Conservation (phyloP, 768 basidiomycete species). For the Neoboletus subvelutipes region DNA sequence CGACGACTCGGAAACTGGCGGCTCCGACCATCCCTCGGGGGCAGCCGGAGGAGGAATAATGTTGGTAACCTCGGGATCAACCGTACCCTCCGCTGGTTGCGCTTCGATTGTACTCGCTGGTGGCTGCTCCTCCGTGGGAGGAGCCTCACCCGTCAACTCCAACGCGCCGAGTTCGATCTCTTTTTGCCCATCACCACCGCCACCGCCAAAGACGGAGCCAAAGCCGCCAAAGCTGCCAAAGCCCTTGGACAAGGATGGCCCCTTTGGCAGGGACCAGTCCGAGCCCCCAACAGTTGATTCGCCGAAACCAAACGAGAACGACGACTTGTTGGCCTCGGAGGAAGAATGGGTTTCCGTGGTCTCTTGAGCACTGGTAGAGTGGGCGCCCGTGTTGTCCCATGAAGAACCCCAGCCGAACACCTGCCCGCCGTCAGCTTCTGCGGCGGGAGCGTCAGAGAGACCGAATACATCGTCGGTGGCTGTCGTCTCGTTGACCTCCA, state of each 20-base stretch:
- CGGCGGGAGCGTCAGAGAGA: background rate
- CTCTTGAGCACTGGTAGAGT: background rate
- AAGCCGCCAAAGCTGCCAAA: background rate
- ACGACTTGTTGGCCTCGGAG: background rate
- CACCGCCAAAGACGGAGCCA: conserved; percentile 1
- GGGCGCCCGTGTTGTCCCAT: conserved; percentile 3
- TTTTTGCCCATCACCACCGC: background rate
- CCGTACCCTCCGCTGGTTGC: background rate
- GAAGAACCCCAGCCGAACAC: background rate
- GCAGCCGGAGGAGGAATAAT: background rate
- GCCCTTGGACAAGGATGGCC: background rate
- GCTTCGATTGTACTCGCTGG: background rate
- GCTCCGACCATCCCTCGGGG: background rate
- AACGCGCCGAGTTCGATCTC: conserved; percentile 3
- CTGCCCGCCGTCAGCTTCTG: background rate
- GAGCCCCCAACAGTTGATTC: background rate
- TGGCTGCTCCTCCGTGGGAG: background rate
- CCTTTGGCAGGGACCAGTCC: background rate
- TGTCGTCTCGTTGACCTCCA: background rate
- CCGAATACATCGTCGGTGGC: background rate
- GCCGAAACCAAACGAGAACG: conserved; percentile 6
- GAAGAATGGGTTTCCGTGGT: background rate
- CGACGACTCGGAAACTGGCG: background rate
- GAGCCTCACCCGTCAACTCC: background rate
- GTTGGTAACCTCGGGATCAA: background rate